Percentiles rank a stretch among this genome's conserved stretches.
Conservation (phyloP, 495 filamentous ascomycete genomes). For the Penicillium lividum region DNA sequence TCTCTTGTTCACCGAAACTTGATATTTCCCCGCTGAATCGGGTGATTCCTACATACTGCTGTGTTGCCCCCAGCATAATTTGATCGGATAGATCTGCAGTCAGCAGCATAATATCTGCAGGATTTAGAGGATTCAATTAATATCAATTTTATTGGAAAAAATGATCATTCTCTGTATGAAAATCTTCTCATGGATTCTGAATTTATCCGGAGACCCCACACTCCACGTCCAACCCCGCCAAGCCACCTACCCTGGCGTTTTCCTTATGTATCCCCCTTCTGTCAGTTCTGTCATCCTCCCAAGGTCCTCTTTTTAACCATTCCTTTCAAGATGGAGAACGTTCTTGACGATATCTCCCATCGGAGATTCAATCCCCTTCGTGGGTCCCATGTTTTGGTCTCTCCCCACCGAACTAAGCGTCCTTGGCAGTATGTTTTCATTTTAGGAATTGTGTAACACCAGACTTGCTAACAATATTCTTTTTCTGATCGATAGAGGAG, state of each 20-base stretch:
- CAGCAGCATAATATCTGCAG: background rate
- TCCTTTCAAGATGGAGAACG: slow-evolving; percentile 55
- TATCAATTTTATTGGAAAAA: background rate
- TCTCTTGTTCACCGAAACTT: slow-evolving; percentile 29
- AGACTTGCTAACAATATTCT: background rate
- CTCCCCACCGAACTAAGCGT: slow-evolving; percentile 91
- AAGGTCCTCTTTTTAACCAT: slow-evolving; percentile 10
- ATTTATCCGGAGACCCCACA: slow-evolving; percentile 7
- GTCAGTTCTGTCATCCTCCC: background rate
- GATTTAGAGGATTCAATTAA: background rate
- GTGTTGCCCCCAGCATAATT: background rate
- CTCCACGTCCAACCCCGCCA: slow-evolving; percentile 21
- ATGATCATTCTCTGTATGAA: no score
- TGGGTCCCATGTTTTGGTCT: slow-evolving; percentile 89
- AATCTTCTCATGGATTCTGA: background rate
- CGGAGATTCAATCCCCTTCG: slow-evolving; percentile 89
- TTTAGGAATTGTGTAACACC: background rate
- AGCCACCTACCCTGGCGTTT: slow-evolving; percentile 12
- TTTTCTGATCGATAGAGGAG: slow-evolving; percentile 61
- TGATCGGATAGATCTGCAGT: background rate
- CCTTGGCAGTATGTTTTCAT: slow-evolving; percentile 82
- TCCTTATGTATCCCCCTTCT: slow-evolving; percentile 6
- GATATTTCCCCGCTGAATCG: slow-evolving; percentile 4
- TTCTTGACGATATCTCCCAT: slow-evolving; percentile 97
- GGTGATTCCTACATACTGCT: background rate